A percentile compares a stretch with the other conserved stretches of the same genome.
Conservation (phyloP, 768 basidiomycete species). For the Hygrophoropsis aurantiaca region DNA sequence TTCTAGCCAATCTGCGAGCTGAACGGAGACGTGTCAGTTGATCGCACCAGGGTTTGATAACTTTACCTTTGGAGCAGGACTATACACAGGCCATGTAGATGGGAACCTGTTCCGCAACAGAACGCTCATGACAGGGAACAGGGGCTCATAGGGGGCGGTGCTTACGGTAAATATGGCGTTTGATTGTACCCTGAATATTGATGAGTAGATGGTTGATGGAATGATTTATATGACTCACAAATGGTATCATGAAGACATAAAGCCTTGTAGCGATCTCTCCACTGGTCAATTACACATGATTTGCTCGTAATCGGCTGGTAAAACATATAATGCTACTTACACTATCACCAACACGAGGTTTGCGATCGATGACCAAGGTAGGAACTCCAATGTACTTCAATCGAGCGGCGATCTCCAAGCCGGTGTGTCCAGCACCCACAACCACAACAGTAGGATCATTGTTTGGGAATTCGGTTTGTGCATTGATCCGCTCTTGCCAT, state of each 20-base stretch:
- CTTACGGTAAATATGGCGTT: conserved; percentile 54
- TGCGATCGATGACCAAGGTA: conserved; percentile 57
- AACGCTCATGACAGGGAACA: neutral
- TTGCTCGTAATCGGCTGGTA: too few species aligned
- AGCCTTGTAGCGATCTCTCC: conserved; percentile 60
- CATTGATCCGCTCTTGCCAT: conserved; percentile 50
- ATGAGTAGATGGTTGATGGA: neutral
- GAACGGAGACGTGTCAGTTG: neutral
- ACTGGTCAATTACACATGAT: conserved; percentile 21
- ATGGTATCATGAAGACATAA: conserved; percentile 55
- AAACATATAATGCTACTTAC: conserved; percentile 9
- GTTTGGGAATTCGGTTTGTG: conserved; percentile 46
- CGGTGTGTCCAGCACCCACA: conserved; percentile 67
- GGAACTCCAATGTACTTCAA: conserved; percentile 58
- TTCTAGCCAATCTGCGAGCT: conserved; percentile 72
- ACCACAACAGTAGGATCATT: conserved; percentile 57
- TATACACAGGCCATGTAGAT: conserved; percentile 52
- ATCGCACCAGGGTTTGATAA: neutral
- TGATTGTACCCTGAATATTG: conserved; percentile 46
- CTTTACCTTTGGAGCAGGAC: conserved; percentile 48
- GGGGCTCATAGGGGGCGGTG: neutral
- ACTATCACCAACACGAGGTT: conserved; percentile 50
- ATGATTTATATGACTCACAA: conserved; percentile 30
- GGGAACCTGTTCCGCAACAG: conserved; percentile 44
- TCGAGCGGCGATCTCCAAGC: conserved; percentile 64